A percentile compares a stretch with the other conserved stretches of the same genome.
phyloP scores from a whole-genome alignment of 2,329 filamentous ascomycete species.

The Reticulascus tulasneorum region DNA sequence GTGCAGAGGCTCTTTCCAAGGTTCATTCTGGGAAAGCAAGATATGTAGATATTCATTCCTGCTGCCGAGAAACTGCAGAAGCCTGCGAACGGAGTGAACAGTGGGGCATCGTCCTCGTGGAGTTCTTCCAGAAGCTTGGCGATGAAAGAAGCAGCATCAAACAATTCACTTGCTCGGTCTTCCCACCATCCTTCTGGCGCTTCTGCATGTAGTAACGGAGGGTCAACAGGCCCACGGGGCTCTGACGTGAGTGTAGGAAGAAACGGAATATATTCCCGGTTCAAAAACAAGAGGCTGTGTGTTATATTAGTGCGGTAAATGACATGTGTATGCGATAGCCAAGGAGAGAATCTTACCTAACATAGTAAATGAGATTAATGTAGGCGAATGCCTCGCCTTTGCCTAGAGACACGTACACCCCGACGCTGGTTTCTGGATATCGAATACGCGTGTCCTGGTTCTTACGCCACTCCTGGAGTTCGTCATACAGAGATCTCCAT shows the following conservation, averaged over 20 bases:
- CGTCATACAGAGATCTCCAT: conserved; percentile 26
- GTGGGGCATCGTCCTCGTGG: conserved; percentile 28
- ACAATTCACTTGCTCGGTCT: conserved; percentile 30
- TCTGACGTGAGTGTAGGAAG: conserved; percentile 29
- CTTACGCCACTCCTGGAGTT: conserved; percentile 29
- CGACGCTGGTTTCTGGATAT: conserved; percentile 32
- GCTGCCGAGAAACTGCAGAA: conserved; percentile 43
- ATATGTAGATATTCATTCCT: conserved; percentile 36
- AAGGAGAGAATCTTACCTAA: conserved; percentile 25
- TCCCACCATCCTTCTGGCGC: conserved; percentile 37
- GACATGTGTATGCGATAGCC: neutral
- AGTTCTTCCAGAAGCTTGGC: conserved; percentile 31
- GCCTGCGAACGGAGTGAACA: conserved; percentile 38
- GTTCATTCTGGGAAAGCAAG: conserved; percentile 37
- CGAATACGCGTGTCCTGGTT: conserved; percentile 29
- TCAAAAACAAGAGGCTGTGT: conserved; percentile 34
- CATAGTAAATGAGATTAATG: conserved; percentile 39
- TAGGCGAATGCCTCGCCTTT: conserved; percentile 38
- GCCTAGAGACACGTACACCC: conserved; percentile 33
- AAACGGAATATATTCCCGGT: conserved; percentile 41
- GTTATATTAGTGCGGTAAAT: neutral
- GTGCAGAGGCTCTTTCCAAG: conserved; percentile 23
- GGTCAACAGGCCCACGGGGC: conserved; percentile 35
- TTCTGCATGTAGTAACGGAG: conserved; percentile 30
- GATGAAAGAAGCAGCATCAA: conserved; percentile 30